A percentile compares a stretch with the other conserved stretches of the same genome.
Conservation (phyloP, 768 basidiomycete species). For the Tulasnella sp. region DNA sequence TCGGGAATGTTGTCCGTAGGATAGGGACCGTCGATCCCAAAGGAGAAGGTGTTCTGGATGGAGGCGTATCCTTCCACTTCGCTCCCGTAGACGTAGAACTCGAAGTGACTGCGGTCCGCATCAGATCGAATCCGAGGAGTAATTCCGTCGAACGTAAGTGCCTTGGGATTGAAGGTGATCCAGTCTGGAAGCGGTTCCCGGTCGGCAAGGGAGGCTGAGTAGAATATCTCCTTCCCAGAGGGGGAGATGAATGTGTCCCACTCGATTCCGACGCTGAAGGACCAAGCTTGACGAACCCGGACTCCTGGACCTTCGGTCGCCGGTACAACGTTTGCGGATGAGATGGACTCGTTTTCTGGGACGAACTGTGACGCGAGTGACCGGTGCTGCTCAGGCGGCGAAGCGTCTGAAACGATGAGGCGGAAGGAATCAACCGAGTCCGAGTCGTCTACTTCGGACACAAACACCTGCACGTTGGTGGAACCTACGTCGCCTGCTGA, state of each 20-base stretch:
- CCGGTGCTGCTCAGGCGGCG: conserved; percentile 47
- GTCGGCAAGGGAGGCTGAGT: conserved; percentile 55
- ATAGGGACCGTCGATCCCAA: conserved; percentile 48
- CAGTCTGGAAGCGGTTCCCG: conserved; percentile 68
- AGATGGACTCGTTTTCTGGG: conserved; percentile 52
- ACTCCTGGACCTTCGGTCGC: conserved; percentile 37
- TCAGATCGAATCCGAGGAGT: conserved; percentile 45
- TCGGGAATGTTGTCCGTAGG: conserved; percentile 27
- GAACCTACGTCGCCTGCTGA: conserved; percentile 53
- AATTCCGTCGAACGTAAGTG: conserved; percentile 71
- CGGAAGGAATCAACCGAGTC: conserved; percentile 39
- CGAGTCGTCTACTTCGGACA: conserved; percentile 40
- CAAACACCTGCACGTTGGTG: conserved; percentile 53
- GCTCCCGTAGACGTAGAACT: conserved; percentile 57
- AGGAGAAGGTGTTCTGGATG: conserved; percentile 45
- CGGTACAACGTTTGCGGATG: conserved; percentile 52
- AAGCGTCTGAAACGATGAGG: conserved; percentile 27
- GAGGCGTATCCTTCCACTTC: conserved; percentile 69
- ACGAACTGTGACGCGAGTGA: conserved; percentile 56
- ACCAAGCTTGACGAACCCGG: conserved; percentile 74
- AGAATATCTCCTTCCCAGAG: conserved; percentile 40
- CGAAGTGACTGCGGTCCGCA: conserved; percentile 38
- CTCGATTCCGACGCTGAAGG: conserved; percentile 81
- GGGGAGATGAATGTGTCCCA: conserved; percentile 49
- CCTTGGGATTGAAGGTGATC: conserved; percentile 59